phyloP scores from a whole-genome alignment of 495 filamentous ascomycete genomes.

The Beverwykella pulmonaria region DNA sequence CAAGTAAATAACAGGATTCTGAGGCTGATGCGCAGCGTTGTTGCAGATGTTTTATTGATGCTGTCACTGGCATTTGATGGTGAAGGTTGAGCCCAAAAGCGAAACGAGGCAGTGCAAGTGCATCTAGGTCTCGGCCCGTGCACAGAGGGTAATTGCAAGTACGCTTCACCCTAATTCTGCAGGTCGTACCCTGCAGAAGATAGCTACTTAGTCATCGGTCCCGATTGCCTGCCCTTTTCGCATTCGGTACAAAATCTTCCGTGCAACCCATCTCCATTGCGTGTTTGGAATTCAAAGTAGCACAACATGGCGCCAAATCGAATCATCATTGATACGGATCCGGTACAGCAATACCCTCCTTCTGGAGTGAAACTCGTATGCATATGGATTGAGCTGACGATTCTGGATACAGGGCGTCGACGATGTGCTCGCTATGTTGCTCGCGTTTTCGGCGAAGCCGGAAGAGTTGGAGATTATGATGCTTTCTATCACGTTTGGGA shows the following conservation, averaged over 20 bases:
- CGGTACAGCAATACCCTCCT: constrained; percentile 43
- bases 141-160: too few relatives aligned
- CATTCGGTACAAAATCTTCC: not conserved
- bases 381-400: not conserved
- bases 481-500: constrained; percentile 90
- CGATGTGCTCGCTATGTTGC: constrained; percentile 82
- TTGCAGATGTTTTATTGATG: too few relatives aligned
- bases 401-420: constrained; percentile 71
- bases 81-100: too few relatives aligned
- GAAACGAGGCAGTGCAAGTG: too few relatives aligned
- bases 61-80: too few relatives aligned
- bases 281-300: not conserved
- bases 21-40: too few relatives aligned
- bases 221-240: not conserved
- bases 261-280: not conserved
- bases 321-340: constrained; percentile 95
- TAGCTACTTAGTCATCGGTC: not conserved
- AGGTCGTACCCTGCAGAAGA: not conserved
- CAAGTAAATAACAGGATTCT: too few relatives aligned
- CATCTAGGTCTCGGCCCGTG: too few relatives aligned
- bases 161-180: constrained; percentile 5
- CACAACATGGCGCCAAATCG: constrained; percentile 55
- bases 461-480: constrained; percentile 88
- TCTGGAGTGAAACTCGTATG: not conserved
- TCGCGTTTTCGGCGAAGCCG: constrained; percentile 78